Evolutionary conservation across 2,329 filamentous ascomycete genomes (phyloP), one percentile per base, ranked within the genome.

Genomic region (Ceratocystiopsis sp.): DNA sequence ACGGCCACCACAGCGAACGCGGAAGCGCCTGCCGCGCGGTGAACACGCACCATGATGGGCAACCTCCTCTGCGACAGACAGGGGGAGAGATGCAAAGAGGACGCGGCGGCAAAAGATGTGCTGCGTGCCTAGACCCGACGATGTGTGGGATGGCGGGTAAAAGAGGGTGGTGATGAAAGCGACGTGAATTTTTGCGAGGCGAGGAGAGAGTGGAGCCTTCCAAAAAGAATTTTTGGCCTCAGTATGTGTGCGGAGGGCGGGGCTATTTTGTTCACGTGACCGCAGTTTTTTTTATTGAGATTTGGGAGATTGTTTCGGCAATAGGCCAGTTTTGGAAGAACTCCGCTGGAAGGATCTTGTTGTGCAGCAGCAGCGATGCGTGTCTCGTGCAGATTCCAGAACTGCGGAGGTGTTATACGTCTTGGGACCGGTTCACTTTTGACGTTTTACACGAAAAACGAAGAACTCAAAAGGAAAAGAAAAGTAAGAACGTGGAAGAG

Each of bases 1-100:
- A 33, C 15, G n/a, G 19, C 34, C 13, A 12, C 15, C 18, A 35
- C 10, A 33, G 38, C 7, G 12, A 16, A 16, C 6, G 7, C 4
- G 36, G 14, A 21, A 21, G 17, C 25, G 39, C 32, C 21, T 14
- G 34, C 33, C 42, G 25, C 35, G 29, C 29, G 6, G 9, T 32
- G 35, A 37, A 13, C 40, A 57, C 58, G 45, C 52, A 62, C 66
- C 57, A 69, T 69, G 58, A 58, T 69, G 66, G 66, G 66, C 65
- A 64, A 67, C 58, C 62, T 68, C 64, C 61, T 66, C 65, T 64
- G 53, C 53, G 57, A 49, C 46, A 50, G 35, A 37, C 35, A 29
- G 21, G 13, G n/a, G 13, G 38, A 29, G 38, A 34, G 21, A 15
- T 18, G 13, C 35, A 35, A 43, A 42, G 37, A 40, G 37, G 42